Base-by-base conservation (phyloP, 2,329 filamentous ascomycete genomes). In the Bisporella sp. region DNA sequence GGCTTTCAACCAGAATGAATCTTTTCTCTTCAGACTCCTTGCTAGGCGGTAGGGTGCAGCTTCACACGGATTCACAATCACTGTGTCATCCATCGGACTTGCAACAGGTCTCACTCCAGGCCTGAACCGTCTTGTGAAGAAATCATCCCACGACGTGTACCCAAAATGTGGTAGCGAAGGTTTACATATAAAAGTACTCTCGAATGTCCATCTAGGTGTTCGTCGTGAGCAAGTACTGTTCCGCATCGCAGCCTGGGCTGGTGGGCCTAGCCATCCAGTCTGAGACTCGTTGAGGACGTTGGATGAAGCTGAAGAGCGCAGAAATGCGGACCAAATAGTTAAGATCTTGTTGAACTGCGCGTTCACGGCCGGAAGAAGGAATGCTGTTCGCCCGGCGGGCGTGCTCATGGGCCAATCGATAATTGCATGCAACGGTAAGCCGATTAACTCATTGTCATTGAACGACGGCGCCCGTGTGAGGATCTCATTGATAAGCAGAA, bases 1-100 rank as follows among this genome's bases (percentile, higher is more conserved):
- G 6, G 74, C 76, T 63, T 88, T 89, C 60, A 82, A 72, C 76
- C 82, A 87, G 71, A 88, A 88, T 5, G 66, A 65, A 59, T 85
- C 81, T 21, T 77, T 76, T 1, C 77, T 68, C 47, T 76, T 71
- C 46, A 80, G 76, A 43, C 76, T 58, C 31, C 64, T 67, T 6
- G 68, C 69, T 1, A 82, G 61, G 45, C 76, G 72, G 66, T 75
- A 85, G 0, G 77, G 73, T 40, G 73, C 75, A 9, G 78, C 82
- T 62, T 88, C 84, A 66, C 84, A 87, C 1, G 78, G 74, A 62
- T 85, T 87, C 46, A 70, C 75, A 49, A 88, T 76, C 51, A 77
- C 64, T 8, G 55, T 59, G 57, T 74, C 64, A 51, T 87, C 74
- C 0, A 79, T 71, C 0, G 79, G 77, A 0, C 65, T 69, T 0